Evolutionary conservation across 768 basidiomycete genomes (phyloP).

Genomic region (Dentipellis sp.): DNA sequence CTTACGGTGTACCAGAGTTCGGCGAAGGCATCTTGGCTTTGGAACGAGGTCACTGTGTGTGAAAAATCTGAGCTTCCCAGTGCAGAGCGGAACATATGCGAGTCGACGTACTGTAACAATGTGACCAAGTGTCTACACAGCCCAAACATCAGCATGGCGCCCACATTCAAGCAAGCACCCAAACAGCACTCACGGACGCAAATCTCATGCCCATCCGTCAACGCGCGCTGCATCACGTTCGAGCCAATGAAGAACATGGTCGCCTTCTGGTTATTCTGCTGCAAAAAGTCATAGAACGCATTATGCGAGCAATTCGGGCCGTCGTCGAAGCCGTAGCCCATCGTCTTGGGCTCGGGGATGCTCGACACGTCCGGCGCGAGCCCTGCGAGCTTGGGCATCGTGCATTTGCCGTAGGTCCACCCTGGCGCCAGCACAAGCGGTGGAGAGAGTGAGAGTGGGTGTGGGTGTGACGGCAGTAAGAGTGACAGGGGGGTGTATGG

Average conservation of each 20-base stretch:
- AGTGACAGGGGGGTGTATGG: no score
- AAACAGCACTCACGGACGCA: constrained; percentile 35
- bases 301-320: constrained; percentile 62
- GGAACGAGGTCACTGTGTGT: constrained; percentile 42
- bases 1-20: constrained; percentile 65
- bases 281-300: constrained; percentile 47
- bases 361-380: constrained; percentile 33
- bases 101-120: constrained; percentile 29
- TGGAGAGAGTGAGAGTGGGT: neutral
- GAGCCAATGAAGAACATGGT: constrained; percentile 59
- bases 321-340: constrained; percentile 57
- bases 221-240: constrained; percentile 44
- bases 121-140: constrained; percentile 37
- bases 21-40: constrained; percentile 61
- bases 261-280: constrained; percentile 46
- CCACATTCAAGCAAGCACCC: neutral
- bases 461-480: no score
- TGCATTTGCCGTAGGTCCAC: constrained; percentile 38
- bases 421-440: constrained; percentile 12
- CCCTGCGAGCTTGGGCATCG: constrained; percentile 34
- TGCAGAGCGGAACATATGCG: neutral
- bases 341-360: constrained; percentile 48
- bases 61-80: neutral
- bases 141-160: neutral
- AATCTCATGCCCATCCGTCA: constrained; percentile 27